These are phyloP conservation scores for Hericium rajendrae DNA, from an alignment of 768 basidiomycete species.

Conservation along the genomic window DNA sequence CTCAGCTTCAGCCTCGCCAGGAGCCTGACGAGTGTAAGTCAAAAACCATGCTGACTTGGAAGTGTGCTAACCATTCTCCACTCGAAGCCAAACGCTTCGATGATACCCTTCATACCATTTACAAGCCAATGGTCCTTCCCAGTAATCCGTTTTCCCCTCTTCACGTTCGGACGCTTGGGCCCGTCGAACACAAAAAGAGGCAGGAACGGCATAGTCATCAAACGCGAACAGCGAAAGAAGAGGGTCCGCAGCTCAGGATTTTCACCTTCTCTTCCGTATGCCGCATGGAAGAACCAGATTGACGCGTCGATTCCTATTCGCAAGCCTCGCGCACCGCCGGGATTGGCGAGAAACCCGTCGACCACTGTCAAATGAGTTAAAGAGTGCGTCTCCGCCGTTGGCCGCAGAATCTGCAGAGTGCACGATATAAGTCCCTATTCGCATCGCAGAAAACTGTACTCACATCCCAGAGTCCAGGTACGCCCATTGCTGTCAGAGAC, in stretches of 20 bases:
- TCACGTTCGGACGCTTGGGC: constrained; percentile 69
- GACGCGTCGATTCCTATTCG: constrained; percentile 82
- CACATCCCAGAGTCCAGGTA: constrained; percentile 14
- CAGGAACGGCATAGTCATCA: constrained; percentile 70
- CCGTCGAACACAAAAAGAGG: constrained; percentile 93
- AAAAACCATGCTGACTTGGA: background rate
- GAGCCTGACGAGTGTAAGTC: constrained; percentile 40
- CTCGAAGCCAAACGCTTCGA: constrained; percentile 74
- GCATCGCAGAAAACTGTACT: background rate
- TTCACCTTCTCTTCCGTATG: constrained; percentile 69
- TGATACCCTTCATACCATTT: constrained; percentile 68
- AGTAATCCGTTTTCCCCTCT: constrained; percentile 67
- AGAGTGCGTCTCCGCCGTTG: constrained; percentile 63
- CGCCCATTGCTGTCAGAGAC: constrained; percentile 4
- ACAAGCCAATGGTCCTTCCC: constrained; percentile 55
- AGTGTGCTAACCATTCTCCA: constrained; percentile 47
- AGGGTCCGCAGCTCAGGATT: constrained; percentile 80
- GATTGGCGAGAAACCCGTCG: constrained; percentile 67
- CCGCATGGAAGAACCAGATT: constrained; percentile 75
- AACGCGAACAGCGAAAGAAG: constrained; percentile 76
- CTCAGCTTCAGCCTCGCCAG: constrained; percentile 93
- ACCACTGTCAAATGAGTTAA: constrained; percentile 65
- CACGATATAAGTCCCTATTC: constrained; percentile 14
- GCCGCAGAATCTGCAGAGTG: constrained; percentile 48
- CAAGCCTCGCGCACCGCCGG: constrained; percentile 56